These are phyloP conservation scores for Neofusicoccum ribis DNA, from an alignment of 2,329 filamentous ascomycete genomes.

Conservation along the genomic window DNA sequence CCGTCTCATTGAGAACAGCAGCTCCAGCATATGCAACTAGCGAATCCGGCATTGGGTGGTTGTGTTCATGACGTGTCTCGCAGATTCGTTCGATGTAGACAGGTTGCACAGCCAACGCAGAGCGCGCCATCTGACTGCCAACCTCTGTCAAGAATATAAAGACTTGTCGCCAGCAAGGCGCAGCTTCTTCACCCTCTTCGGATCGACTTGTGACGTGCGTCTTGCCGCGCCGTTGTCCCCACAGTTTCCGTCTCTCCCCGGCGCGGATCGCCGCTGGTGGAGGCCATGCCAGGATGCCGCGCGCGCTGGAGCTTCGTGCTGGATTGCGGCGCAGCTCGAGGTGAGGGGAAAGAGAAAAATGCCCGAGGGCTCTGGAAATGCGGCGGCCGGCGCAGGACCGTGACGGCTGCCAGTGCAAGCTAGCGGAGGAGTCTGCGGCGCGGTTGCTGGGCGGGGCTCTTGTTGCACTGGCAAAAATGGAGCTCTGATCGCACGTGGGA, in stretches of 20 bases:
- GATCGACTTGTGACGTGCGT: slow-evolving; percentile 2
- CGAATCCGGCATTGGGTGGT: too few species aligned
- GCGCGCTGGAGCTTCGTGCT: background rate
- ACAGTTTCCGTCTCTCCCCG: background rate
- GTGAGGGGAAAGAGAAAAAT: background rate
- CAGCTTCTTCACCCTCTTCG: background rate
- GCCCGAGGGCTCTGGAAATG: too few species aligned
- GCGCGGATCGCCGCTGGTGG: background rate
- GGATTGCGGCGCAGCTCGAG: background rate
- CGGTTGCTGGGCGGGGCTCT: slow-evolving; percentile 6
- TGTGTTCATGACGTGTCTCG: background rate
- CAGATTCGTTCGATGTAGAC: background rate
- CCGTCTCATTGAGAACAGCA: background rate
- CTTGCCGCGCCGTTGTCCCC: background rate
- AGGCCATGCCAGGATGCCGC: background rate
- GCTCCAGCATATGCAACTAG: background rate
- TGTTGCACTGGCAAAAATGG: background rate
- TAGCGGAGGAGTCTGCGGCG: background rate
- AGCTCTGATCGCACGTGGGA: slow-evolving; percentile 16
- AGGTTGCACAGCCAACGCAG: background rate
- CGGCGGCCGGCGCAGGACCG: too few species aligned
- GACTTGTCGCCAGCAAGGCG: background rate
- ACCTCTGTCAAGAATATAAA: background rate
- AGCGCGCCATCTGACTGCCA: background rate
- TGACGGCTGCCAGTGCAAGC: background rate